Evolutionary conservation across 352 stramenopile species (phyloP).

Genomic region (Phytophthora uliginosa): DNA sequence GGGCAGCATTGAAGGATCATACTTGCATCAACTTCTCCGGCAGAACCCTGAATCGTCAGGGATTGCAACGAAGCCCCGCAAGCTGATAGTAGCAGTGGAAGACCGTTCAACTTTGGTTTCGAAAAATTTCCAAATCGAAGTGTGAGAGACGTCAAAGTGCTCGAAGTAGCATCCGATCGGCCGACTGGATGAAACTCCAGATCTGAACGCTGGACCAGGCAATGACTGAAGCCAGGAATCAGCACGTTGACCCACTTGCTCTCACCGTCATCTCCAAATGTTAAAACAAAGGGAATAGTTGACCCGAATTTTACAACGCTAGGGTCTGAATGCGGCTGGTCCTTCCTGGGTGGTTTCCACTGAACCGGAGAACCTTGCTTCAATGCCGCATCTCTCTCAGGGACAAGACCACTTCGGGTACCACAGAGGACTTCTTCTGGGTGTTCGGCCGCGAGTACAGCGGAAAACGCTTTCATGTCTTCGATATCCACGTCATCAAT

Average conservation of each 20-base stretch:
- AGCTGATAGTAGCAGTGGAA: not conserved
- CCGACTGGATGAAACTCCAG: not conserved
- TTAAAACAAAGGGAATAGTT: not conserved
- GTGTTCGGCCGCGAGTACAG: constrained; percentile 12
- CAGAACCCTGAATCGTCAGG: not conserved
- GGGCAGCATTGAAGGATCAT: constrained; percentile 2
- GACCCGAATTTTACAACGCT: not conserved
- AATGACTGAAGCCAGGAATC: not conserved
- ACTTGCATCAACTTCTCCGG: not conserved
- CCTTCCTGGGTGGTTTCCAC: not conserved
- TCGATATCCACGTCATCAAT: constrained; percentile 12
- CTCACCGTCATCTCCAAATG: not conserved
- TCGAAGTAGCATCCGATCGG: not conserved
- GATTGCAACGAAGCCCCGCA: not conserved
- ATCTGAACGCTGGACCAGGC: not conserved
- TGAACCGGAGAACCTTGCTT: constrained; percentile 15
- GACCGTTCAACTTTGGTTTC: not conserved
- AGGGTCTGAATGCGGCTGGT: not conserved
- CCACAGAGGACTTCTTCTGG: constrained; percentile 24
- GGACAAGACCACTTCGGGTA: not conserved
- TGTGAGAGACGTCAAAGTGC: not conserved
- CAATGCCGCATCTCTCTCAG: constrained; percentile 10
- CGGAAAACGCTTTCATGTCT: constrained; percentile 12
- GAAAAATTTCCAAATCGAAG: constrained; percentile 1
- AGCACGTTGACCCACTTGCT: constrained; percentile 1